Evolutionary conservation across 2,329 filamentous ascomycete genomes (phyloP).

Genomic region (Aspergillus ochraceus): DNA sequence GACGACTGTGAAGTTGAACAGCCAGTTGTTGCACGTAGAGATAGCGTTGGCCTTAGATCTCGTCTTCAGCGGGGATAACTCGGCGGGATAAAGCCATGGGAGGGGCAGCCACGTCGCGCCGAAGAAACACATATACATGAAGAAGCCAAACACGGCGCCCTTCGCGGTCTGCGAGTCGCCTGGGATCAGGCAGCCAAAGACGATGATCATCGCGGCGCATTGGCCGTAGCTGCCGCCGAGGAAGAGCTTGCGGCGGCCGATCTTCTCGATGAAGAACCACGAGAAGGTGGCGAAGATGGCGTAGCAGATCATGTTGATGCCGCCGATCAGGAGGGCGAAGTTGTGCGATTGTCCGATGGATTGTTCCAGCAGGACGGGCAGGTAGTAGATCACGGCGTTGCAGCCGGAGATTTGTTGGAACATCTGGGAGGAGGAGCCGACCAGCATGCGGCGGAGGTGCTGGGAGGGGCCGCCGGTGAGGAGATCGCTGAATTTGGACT

Average conservation of each 20-base stretch:
- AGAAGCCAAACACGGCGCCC: slow-evolving; percentile 19
- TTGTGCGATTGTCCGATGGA: slow-evolving; percentile 11
- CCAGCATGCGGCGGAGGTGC: slow-evolving; percentile 15
- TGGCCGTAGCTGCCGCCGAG: slow-evolving; percentile 13
- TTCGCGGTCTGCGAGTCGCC: slow-evolving; percentile 12
- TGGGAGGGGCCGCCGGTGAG: slow-evolving; percentile 16
- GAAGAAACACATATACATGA: slow-evolving; percentile 22
- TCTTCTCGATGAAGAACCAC: slow-evolving; percentile 18
- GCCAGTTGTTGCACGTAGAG: slow-evolving; percentile 50
- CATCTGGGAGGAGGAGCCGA: slow-evolving; percentile 14
- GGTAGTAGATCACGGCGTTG: slow-evolving; percentile 19
- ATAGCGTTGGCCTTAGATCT: slow-evolving; percentile 52
- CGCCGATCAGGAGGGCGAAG: slow-evolving; percentile 15
- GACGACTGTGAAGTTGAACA: slow-evolving; percentile 52
- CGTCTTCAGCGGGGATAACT: slow-evolving; percentile 48
- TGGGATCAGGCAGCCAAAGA: slow-evolving; percentile 14
- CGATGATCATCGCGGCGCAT: slow-evolving; percentile 15
- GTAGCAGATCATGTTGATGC: slow-evolving; percentile 19
- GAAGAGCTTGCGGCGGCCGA: slow-evolving; percentile 16
- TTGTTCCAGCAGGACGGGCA: slow-evolving; percentile 14
- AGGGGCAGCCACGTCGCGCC: slow-evolving; percentile 53
- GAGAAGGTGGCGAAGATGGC: slow-evolving; percentile 18
- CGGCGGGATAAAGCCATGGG: slow-evolving; percentile 53
- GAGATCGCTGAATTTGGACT: slow-evolving; percentile 10
- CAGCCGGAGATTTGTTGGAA: slow-evolving; percentile 18